These are phyloP conservation scores for Clitoria ternatea DNA, from an alignment of 306 rosid genomes.

Conservation along the genomic window DNA sequence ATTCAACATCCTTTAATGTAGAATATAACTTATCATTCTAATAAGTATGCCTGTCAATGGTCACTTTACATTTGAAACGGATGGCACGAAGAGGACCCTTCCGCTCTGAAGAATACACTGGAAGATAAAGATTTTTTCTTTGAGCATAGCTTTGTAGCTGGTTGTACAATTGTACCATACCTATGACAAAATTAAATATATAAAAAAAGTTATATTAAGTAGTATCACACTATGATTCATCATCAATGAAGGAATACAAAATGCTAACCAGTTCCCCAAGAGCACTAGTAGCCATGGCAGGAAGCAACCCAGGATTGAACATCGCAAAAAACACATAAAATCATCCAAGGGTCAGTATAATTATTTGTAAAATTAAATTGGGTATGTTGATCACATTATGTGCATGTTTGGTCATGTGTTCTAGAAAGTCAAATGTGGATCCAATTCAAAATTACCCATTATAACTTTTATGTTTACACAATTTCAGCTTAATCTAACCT, in stretches of 20 bases:
- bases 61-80: conserved; percentile 66
- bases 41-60: conserved; percentile 54
- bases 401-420: too few species aligned
- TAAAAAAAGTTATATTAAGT: conserved; percentile 10
- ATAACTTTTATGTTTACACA: too few species aligned
- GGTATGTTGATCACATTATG: background rate
- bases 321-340: background rate
- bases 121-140: conserved; percentile 49
- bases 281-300: too few species aligned
- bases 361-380: background rate
- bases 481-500: too few species aligned
- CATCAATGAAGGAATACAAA: conserved; percentile 13
- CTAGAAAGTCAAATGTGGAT: too few species aligned
- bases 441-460: too few species aligned
- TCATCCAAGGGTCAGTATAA: background rate
- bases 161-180: conserved; percentile 47
- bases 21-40: conserved; percentile 48
- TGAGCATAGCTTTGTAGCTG: conserved; percentile 65
- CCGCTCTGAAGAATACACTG: conserved; percentile 60
- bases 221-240: background rate
- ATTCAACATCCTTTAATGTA: conserved; percentile 78
- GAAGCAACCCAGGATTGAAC: too few species aligned
- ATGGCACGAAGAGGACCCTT: conserved; percentile 82
- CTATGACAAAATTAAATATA: conserved; percentile 33
- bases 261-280: too few species aligned